A percentile compares a stretch with the other conserved stretches of the same genome.
These are phyloP conservation scores for Mycena polygramma DNA, from an alignment of 768 basidiomycete genomes.

Conservation along the genomic window DNA sequence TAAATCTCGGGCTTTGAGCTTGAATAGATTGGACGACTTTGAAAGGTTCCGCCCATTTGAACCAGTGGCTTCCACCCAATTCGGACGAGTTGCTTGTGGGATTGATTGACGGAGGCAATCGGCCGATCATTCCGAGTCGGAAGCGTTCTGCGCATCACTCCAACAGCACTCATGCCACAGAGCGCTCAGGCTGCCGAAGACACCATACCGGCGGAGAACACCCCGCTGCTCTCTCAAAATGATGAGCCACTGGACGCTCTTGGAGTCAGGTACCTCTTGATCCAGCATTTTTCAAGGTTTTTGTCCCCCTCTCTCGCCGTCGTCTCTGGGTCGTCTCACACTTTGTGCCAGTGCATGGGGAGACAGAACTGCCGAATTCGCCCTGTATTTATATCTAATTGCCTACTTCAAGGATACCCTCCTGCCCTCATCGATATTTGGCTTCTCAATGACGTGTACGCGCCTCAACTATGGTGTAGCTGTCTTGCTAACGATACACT, in stretches of 20 bases:
- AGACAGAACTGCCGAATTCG: slow-evolving; percentile 56
- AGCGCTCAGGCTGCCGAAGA: not conserved
- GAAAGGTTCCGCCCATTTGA: too few species aligned
- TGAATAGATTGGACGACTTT: too few species aligned
- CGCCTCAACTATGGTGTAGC: slow-evolving; percentile 11
- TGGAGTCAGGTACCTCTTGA: slow-evolving; percentile 25
- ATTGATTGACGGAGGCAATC: too few species aligned
- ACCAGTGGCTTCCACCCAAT: too few species aligned
- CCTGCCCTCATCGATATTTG: slow-evolving; percentile 62
- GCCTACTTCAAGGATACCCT: slow-evolving; percentile 57
- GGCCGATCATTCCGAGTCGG: too few species aligned
- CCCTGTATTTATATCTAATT: slow-evolving; percentile 58
- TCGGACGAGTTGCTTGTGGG: too few species aligned
- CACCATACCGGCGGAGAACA: slow-evolving; percentile 9
- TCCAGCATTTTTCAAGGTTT: slow-evolving; percentile 33
- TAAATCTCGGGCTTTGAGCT: too few species aligned
- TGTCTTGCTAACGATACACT: not conserved
- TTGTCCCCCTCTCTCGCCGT: not conserved
- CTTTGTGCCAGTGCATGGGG: slow-evolving; percentile 40
- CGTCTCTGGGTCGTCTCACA: not conserved
- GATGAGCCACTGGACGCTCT: slow-evolving; percentile 16
- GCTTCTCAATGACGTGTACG: slow-evolving; percentile 55
- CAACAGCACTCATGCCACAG: too few species aligned
- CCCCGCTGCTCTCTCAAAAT: slow-evolving; percentile 21
- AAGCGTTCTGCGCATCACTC: too few species aligned